A percentile compares a stretch with the other conserved stretches of the same genome.
phyloP scores from a whole-genome alignment of 176 grass and related monocot species.

The Phoenix roebelenii region DNA sequence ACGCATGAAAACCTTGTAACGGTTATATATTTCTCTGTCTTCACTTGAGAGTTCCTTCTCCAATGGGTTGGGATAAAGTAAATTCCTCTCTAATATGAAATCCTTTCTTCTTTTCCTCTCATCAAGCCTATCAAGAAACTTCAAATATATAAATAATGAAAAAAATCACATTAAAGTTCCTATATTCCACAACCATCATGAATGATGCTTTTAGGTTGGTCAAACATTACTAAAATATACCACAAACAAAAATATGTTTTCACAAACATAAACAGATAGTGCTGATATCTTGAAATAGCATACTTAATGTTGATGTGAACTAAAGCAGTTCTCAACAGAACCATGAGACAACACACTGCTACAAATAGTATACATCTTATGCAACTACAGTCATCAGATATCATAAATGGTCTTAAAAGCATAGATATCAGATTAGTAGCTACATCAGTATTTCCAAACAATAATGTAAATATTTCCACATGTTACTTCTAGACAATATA shows the following conservation, averaged over 20 bases:
- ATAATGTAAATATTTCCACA: too few species aligned
- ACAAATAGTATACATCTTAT: too few species aligned
- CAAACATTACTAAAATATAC: not conserved
- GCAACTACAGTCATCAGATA: too few species aligned
- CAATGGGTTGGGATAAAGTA: slow-evolving; percentile 72
- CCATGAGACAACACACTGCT: too few species aligned
- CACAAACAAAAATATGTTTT: not conserved
- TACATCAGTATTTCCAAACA: too few species aligned
- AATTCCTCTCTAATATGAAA: slow-evolving; percentile 95
- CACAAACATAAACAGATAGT: not conserved
- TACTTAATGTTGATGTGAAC: too few species aligned
- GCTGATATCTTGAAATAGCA: not conserved
- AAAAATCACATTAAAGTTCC: not conserved
- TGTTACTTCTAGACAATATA: too few species aligned
- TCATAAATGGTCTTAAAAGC: too few species aligned
- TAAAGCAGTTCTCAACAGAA: too few species aligned
- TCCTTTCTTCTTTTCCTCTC: slow-evolving; percentile 99
- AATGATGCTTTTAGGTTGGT: slow-evolving; percentile 2
- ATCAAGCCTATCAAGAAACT: slow-evolving; percentile 55
- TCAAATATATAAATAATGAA: not conserved
- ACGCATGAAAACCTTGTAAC: slow-evolving; percentile 90
- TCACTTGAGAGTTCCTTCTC: slow-evolving; percentile 83
- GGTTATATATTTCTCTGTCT: slow-evolving; percentile 79
- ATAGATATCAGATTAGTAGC: too few species aligned
- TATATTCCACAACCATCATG: not conserved